Evolutionary conservation across 495 filamentous ascomycete species (phyloP).

Genomic region (Evansstolkia leycettana): DNA sequence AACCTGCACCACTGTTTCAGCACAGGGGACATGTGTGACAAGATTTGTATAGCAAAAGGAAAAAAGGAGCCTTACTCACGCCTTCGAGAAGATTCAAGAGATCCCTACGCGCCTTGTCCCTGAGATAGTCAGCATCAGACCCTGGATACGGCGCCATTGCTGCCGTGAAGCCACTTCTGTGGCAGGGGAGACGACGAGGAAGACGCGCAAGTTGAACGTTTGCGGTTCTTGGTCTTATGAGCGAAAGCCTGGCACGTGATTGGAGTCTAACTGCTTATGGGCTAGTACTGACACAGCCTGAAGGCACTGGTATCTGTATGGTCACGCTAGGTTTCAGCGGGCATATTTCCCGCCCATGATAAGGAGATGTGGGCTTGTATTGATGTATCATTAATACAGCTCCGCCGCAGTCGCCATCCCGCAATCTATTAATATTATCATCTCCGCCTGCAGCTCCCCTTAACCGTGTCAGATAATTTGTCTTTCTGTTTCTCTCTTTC

Average conservation of each 20-base stretch:
- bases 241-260: too few species aligned
- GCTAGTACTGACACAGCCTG: background rate
- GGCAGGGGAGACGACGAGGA: background rate
- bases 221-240: too few species aligned
- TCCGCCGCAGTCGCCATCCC: background rate
- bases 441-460: conserved; percentile 14
- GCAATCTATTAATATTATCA: conserved; percentile 1
- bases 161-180: conserved; percentile 4
- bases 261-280: background rate
- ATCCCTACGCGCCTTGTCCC: conserved; percentile 73
- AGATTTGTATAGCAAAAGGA: too few species aligned
- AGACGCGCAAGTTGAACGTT: background rate
- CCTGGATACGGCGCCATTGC: conserved; percentile 55
- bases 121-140: conserved; percentile 70
- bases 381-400: background rate
- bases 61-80: conserved; percentile 53
- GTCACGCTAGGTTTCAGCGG: background rate
- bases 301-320: background rate
- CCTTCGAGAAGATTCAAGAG: conserved; percentile 78
- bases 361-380: too few species aligned
- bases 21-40: conserved; percentile 5
- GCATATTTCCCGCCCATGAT: too few species aligned
- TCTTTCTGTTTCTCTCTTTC: conserved; percentile 4
- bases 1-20: conserved; percentile 45
- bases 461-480: conserved; percentile 5